Conservation (phyloP, 306 rosid genomes). For the Dalbergia cultrata region DNA sequence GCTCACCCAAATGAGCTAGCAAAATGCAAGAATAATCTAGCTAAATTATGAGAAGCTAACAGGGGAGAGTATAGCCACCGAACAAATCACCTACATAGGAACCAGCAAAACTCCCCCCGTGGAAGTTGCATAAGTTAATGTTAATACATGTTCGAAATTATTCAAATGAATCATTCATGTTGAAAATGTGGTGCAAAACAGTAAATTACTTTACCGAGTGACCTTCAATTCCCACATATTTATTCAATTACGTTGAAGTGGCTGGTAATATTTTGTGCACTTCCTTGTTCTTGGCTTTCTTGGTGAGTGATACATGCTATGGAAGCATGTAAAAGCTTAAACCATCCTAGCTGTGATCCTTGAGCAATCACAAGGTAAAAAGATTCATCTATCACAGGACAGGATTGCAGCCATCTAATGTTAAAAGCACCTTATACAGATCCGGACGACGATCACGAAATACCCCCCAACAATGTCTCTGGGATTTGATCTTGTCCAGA, state of each 20-base stretch:
- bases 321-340: conserved; percentile 47
- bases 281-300: conserved; percentile 32
- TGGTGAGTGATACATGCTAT: conserved; percentile 33
- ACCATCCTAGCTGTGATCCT: conserved; percentile 34
- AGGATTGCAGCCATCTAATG: conserved; percentile 56
- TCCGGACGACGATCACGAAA: conserved; percentile 96
- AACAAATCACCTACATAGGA: conserved; percentile 3
- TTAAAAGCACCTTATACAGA: conserved; percentile 84
- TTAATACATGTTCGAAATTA: conserved; percentile 16
- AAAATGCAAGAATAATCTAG: too few relatives aligned
- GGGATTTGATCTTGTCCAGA: conserved; percentile 78
- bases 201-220: conserved; percentile 25
- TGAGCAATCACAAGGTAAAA: conserved; percentile 34
- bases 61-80: neutral
- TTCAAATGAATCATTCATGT: conserved; percentile 28
- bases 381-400: conserved; percentile 17
- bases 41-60: neutral
- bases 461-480: conserved; percentile 87
- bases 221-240: conserved; percentile 20
- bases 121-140: neutral
- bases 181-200: conserved; percentile 19
- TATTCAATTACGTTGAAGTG: conserved; percentile 37
- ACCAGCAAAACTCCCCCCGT: neutral
- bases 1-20: too few relatives aligned
- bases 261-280: conserved; percentile 12